Evolutionary conservation across 768 basidiomycete genomes (phyloP).

Genomic region (Russula compacta): DNA sequence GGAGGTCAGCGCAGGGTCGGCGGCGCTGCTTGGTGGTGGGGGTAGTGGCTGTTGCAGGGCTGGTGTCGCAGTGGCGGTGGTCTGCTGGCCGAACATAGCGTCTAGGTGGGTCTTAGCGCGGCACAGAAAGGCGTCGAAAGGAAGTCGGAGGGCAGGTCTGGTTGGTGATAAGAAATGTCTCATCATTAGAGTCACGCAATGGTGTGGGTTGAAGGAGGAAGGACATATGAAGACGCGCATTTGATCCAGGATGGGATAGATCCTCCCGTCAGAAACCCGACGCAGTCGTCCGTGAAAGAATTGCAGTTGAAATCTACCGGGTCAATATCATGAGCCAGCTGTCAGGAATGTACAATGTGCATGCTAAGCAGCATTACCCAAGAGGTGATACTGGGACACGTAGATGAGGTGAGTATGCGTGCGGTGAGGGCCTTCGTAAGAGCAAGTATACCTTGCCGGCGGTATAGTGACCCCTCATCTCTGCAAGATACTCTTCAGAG

Average conservation of each 20-base stretch:
- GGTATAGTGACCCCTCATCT: slow-evolving; percentile 73
- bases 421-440: not conserved
- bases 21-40: not conserved
- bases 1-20: slow-evolving; percentile 23
- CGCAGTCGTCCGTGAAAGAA: slow-evolving; percentile 81
- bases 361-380: slow-evolving; percentile 39
- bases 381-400: slow-evolving; percentile 63
- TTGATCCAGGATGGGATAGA: slow-evolving; percentile 77
- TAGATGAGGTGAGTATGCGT: not conserved
- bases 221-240: slow-evolving; percentile 35
- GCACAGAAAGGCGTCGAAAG: slow-evolving; percentile 84
- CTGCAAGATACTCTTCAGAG: slow-evolving; percentile 72
- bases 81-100: slow-evolving; percentile 58
- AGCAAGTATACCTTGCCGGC: slow-evolving; percentile 64
- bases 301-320: slow-evolving; percentile 85
- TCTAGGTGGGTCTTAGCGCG: slow-evolving; percentile 82
- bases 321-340: not conserved
- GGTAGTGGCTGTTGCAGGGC: not conserved
- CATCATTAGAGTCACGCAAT: too few species aligned
- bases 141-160: slow-evolving; percentile 75
- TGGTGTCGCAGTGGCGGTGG: not conserved
- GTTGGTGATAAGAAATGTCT: not conserved
- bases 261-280: slow-evolving; percentile 79
- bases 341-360: too few species aligned
- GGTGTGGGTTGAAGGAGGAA: too few species aligned